These are phyloP conservation scores for Abrus pulchellus DNA, from an alignment of 306 rosid genomes.

Conservation along the genomic window DNA sequence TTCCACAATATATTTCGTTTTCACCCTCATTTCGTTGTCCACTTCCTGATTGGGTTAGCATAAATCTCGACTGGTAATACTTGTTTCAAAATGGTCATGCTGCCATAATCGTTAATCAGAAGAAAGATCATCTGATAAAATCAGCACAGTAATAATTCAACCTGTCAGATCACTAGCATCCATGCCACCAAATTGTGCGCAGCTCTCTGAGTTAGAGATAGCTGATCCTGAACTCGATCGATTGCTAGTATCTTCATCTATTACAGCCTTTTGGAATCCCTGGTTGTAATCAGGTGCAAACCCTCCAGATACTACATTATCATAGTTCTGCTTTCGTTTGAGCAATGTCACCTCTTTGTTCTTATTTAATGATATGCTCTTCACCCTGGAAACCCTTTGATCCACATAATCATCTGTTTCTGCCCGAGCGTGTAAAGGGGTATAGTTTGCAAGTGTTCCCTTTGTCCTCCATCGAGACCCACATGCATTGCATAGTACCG, in stretches of 20 bases:
- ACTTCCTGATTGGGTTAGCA: constrained; percentile 32
- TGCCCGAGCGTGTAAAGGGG: constrained; percentile 95
- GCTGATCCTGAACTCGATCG: constrained; percentile 99
- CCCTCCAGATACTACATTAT: constrained; percentile 60
- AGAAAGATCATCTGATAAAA: constrained; percentile 40
- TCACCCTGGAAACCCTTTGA: constrained; percentile 72
- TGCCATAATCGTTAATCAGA: constrained; percentile 19
- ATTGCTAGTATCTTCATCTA: constrained; percentile 87
- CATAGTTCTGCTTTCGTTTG: constrained; percentile 75
- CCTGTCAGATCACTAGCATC: constrained; percentile 99
- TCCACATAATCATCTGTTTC: constrained; percentile 88
- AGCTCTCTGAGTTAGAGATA: constrained; percentile 93
- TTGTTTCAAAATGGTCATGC: constrained; percentile 42
- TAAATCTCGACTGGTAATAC: constrained; percentile 17
- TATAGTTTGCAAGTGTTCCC: constrained; percentile 96
- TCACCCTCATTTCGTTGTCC: constrained; percentile 19
- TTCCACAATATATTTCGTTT: constrained; percentile 13
- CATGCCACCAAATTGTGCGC: constrained; percentile 78
- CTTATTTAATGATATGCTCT: constrained; percentile 73
- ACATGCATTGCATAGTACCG: constrained; percentile 97
- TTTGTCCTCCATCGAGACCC: constrained; percentile 99
- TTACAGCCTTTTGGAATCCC: constrained; percentile 63
- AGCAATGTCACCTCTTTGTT: constrained; percentile 78
- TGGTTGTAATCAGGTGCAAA: constrained; percentile 63
- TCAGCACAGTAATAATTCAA: constrained; percentile 52